Base-by-base conservation (phyloP, 2,329 filamentous ascomycete genomes). In the Periglandula ipomoeae region DNA sequence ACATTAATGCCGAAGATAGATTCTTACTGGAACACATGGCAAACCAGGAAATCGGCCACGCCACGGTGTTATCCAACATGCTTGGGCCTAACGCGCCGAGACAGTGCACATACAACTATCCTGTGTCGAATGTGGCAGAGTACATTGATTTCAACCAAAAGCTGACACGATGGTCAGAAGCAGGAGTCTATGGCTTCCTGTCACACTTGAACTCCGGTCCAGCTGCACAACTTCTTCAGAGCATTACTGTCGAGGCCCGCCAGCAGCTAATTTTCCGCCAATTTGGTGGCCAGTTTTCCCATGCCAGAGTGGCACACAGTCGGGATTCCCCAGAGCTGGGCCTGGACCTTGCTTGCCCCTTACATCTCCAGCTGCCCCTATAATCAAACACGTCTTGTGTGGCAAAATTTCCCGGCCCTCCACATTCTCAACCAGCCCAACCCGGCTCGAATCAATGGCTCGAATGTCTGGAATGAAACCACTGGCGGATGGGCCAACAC, bases 191-290 rank as follows among this genome's bases (percentile, higher is more conserved):
- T 68, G 87, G 87, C 0, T 93, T 91, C 70, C 71, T 90, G 53
- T 76, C 81, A 45, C 87, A 93, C 59, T 74, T 93, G 42, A 80
- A 91, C 64, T 83, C 84, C 0, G 82, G 85, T 4, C 84, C 87
- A 56, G 84, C 84, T 11, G 87, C 78, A 0, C 81, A 84, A 60
- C 68, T 93, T 15, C 72, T 94, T 2, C 71, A 89, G 66, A 84
- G 84, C 19, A 87, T 93, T 59, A 79, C 85, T 3, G 84, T 82
- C 10, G 87, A 93, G 62, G 85, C 87, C 0, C 82, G 87, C 0
- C 88, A 94, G 69, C 85, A 94, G 69, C 74, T 90, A 71, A 82
- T 87, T 55, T 93, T 93, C 74, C 82, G 88, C 19, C 87, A 93
- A 61, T 88, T 93, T 62, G 75, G 81, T 30, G 88, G 87, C 15